Evolutionary conservation across 2,329 filamentous ascomycete species (phyloP), one percentile per base, ranked within the genome.

Genomic region (Gaeumannomyces sp.): DNA sequence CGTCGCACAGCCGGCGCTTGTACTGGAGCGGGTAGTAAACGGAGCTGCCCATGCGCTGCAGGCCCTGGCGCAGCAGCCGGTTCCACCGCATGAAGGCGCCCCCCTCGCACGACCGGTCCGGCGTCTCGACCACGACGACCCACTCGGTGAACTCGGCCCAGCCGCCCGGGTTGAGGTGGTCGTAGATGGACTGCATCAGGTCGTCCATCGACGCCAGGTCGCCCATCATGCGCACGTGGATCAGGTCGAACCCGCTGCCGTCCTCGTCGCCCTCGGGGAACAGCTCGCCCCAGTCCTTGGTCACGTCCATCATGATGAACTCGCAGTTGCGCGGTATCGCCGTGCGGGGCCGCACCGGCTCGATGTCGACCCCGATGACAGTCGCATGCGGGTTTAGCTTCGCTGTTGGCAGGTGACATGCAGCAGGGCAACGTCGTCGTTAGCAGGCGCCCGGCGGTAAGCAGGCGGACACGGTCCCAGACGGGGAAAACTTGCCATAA

Each of bases 91-190:
- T 69, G 60, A 76, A 70, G 1, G 72, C 71, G 8, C 69, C 75
- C 65, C 73, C 73, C 6, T 72, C 64, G 14, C 76, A 68, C 3
- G 74, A 73, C 61, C 69, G 70, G 66, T 77, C 71, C 7, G 75
- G 68, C 6, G 73, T 74, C 53, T 73, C 70, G 4, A 74, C 70
- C 22, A 72, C 64, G 60, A 72, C 68, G 33, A 73, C 68, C 72
- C 72, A 76, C 67, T 77, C 75, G 33, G 73, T 75, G 65, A 76
- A 73, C 69, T 77, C 75, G 62, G 73, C 68, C 69, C 72, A 76
- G n/a, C 73, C 74, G 31, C 74, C 74, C 4, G 73, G 73, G 28
- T 67, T 68, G 7, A 77, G 70, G 63, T 74, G 71, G 58, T 76
- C 70, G 29, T 57, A 63, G 29, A 63, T 58, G 29, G 45, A 63